A percentile compares a stretch with the other conserved stretches of the same genome.
Conservation (phyloP, 139 green algal species). For the Coelastrella sp. region DNA sequence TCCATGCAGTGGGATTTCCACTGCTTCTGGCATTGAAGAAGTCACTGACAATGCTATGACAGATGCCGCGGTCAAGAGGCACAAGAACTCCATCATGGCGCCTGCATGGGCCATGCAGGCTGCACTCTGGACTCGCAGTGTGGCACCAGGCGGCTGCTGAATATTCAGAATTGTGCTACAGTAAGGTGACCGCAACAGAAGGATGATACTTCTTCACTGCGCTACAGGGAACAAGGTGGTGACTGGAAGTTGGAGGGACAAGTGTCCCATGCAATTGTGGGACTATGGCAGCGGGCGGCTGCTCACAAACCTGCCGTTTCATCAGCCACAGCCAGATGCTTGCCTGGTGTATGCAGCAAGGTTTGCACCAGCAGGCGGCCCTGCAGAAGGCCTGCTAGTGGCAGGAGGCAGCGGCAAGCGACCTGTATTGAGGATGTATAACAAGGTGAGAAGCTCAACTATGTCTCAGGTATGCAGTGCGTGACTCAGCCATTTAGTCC, state of each 20-base stretch:
- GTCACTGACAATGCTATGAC: too few species aligned
- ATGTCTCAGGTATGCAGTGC: background rate
- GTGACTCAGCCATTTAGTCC: too few species aligned
- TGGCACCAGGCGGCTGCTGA: too few species aligned
- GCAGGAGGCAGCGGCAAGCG: slow-evolving; percentile 56
- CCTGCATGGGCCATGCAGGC: too few species aligned
- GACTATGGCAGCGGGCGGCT: slow-evolving; percentile 57
- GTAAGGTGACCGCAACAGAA: too few species aligned
- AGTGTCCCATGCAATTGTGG: slow-evolving; percentile 58
- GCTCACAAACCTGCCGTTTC: slow-evolving; percentile 63
- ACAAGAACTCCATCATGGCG: too few species aligned
- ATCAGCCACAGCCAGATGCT: slow-evolving; percentile 50
- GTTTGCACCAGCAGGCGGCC: slow-evolving; percentile 43
- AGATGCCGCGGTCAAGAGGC: too few species aligned
- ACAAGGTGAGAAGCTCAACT: slow-evolving; percentile 43
- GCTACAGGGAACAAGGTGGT: slow-evolving; percentile 39
- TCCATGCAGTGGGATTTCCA: too few species aligned
- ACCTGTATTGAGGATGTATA: slow-evolving; percentile 50
- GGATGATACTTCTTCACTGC: too few species aligned
- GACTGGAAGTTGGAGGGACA: slow-evolving; percentile 56
- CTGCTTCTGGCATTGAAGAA: too few species aligned
- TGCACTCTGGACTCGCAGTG: too few species aligned
- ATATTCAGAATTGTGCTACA: too few species aligned
- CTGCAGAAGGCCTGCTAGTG: slow-evolving; percentile 29
- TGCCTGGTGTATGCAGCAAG: slow-evolving; percentile 58